Evolutionary conservation across 169 alveolate species (phyloP).

Genomic region (Plasmodium knowlesi): DNA sequence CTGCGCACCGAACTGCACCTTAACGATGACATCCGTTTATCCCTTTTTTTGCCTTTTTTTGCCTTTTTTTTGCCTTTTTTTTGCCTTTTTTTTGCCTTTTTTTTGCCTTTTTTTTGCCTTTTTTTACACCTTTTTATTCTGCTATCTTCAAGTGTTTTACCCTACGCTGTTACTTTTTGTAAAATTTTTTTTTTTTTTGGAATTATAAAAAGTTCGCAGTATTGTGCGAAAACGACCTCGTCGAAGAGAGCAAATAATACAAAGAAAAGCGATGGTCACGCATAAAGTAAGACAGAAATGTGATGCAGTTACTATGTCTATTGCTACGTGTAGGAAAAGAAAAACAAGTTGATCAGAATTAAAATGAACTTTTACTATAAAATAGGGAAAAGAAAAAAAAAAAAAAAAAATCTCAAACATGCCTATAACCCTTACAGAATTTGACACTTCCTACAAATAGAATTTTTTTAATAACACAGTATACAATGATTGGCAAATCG

Average conservation of each 20-base stretch:
- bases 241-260: not conserved
- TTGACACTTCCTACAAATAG: not conserved
- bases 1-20: conserved; percentile 20
- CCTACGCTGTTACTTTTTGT: not conserved
- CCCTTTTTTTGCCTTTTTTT: not conserved
- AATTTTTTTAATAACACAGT: not conserved
- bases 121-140: not conserved
- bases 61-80: not conserved
- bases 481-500: not conserved
- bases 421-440: not conserved
- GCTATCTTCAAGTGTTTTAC: not conserved
- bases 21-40: not conserved
- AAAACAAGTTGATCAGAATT: not conserved
- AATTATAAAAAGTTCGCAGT: not conserved
- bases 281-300: not conserved
- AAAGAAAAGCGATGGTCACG: not conserved
- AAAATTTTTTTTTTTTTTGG: not conserved
- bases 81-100: not conserved
- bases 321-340: not conserved
- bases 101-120: not conserved
- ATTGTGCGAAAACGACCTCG: not conserved
- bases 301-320: not conserved
- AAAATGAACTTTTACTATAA: not conserved
- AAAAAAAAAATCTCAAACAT: not conserved
- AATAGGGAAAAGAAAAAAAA: not conserved